phyloP scores from a whole-genome alignment of 805 yeast genomes.

The Jamesozyma rosinii region DNA sequence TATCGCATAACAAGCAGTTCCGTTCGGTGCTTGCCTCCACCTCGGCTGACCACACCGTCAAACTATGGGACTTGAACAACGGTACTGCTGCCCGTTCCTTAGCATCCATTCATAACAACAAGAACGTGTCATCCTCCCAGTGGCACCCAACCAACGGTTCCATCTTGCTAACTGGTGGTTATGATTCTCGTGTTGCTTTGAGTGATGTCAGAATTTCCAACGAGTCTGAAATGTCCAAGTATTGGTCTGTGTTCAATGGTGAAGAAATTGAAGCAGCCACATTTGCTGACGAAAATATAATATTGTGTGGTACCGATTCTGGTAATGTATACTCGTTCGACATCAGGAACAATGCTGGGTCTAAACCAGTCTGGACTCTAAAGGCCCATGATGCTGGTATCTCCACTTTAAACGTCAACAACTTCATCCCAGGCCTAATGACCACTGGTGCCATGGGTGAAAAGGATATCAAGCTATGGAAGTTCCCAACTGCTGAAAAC shows the following conservation, averaged over 20 bases:
- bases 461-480: conserved; percentile 80
- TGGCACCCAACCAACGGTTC: conserved; percentile 73
- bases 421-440: conserved; percentile 58
- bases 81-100: conserved; percentile 74
- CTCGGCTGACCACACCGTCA: conserved; percentile 90
- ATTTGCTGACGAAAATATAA: conserved; percentile 53
- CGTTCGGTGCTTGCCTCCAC: conserved; percentile 85
- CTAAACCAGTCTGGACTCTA: conserved; percentile 80
- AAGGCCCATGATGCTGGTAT: conserved; percentile 97
- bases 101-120: conserved; percentile 55
- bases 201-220: conserved; percentile 75
- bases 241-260: conserved; percentile 51
- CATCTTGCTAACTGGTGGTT: conserved; percentile 81
- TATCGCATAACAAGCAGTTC: conserved; percentile 72
- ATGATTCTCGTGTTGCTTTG: conserved; percentile 75
- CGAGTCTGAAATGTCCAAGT: conserved; percentile 48
- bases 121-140: conserved; percentile 73
- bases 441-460: conserved; percentile 90
- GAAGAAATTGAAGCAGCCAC: conserved; percentile 79
- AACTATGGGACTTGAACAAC: conserved; percentile 82
- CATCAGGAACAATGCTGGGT: conserved; percentile 48
- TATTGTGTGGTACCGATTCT: conserved; percentile 83
- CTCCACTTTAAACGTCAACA: conserved; percentile 66
- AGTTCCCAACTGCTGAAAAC: conserved; percentile 40
- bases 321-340: conserved; percentile 88